phyloP scores from a whole-genome alignment of 2,329 filamentous ascomycete species.

The Emmonsia crescens region DNA sequence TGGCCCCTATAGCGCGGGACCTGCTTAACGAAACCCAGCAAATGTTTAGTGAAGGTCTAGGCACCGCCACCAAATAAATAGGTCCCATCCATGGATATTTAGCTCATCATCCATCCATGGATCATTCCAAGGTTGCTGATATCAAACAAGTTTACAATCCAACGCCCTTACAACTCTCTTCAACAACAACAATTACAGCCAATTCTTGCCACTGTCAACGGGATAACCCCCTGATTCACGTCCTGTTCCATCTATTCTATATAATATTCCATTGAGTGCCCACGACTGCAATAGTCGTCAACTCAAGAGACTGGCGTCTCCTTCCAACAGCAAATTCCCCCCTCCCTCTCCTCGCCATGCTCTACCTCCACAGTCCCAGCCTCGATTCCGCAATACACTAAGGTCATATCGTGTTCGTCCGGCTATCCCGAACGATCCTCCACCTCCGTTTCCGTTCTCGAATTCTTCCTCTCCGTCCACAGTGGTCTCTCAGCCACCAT shows the following conservation, averaged over 20 bases:
- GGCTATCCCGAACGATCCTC: conserved; percentile 1
- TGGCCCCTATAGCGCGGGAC: not conserved
- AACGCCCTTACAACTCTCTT: not conserved
- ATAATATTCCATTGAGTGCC: not conserved
- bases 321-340: conserved; percentile 5
- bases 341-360: conserved; percentile 5
- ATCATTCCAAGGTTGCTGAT: too few species aligned
- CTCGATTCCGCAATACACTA: conserved; percentile 1
- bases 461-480: conserved; percentile 2
- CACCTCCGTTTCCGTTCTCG: conserved; percentile 1
- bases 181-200: not conserved
- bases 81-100: too few species aligned
- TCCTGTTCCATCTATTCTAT: not conserved
- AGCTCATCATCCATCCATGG: too few species aligned
- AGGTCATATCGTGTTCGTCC: not conserved
- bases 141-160: too few species aligned
- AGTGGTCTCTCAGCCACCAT: not conserved
- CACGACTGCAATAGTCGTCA: conserved; percentile 1
- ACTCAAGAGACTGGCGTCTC: conserved; percentile 13
- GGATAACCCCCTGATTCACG: not conserved
- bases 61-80: too few species aligned
- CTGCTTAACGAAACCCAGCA: not conserved
- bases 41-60: not conserved
- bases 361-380: conserved; percentile 3
- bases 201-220: not conserved